Conservation (phyloP, 2,329 filamentous ascomycete genomes). For the Colletotrichum agaves region DNA sequence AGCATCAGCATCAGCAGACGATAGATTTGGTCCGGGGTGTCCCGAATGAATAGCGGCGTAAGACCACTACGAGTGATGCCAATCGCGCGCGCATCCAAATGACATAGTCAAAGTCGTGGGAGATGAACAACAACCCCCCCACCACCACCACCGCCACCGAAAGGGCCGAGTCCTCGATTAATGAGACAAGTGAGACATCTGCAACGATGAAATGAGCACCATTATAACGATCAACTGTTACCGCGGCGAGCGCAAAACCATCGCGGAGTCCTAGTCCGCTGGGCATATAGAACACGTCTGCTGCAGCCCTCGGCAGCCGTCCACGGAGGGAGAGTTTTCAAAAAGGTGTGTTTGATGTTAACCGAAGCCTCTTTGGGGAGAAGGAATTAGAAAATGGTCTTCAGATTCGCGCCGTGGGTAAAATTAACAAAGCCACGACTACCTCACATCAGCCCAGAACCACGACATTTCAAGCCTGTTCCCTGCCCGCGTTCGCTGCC, state of each 20-base stretch:
- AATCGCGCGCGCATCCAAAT: conserved; percentile 1
- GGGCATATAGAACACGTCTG: conserved; percentile 10
- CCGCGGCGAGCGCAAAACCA: background rate
- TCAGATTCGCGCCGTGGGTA: conserved; percentile 5
- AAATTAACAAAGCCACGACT: conserved; percentile 4
- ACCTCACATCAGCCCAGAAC: conserved; percentile 11
- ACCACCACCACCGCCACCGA: conserved; percentile 3
- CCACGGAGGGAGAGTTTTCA: conserved; percentile 12
- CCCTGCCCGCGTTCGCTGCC: conserved; percentile 35
- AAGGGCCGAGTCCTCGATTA: conserved; percentile 20
- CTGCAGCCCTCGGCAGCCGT: conserved; percentile 19
- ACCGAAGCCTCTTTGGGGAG: background rate
- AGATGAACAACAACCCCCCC: no score
- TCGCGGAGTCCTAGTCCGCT: background rate
- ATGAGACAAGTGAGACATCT: conserved; percentile 33
- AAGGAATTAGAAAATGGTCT: background rate
- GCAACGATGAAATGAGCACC: conserved; percentile 10
- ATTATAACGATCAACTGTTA: conserved; percentile 22
- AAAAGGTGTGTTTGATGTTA: background rate
- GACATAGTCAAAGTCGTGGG: conserved; percentile 13
- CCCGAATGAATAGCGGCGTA: background rate
- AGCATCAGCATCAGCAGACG: background rate
- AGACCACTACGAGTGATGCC: background rate
- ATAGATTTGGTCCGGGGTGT: background rate
- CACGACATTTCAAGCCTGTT: conserved; percentile 20